phyloP scores from a whole-genome alignment of 768 basidiomycete genomes.

The Hemileccinum rubropunctum region DNA sequence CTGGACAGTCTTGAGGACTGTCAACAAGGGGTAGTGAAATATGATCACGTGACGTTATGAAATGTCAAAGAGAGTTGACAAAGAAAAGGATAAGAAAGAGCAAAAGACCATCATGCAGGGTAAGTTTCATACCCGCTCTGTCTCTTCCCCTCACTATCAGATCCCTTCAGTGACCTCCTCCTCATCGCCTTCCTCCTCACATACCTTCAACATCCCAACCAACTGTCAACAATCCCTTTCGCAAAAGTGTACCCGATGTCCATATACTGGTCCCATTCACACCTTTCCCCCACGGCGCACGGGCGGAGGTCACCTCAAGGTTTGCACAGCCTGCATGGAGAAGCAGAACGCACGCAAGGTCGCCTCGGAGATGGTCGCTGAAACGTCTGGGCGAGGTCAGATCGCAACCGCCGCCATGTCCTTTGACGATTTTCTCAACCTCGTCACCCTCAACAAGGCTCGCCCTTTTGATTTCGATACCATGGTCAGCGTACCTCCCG shows the following conservation, averaged over 20 bases:
- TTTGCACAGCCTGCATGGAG: slow-evolving; percentile 33
- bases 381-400: slow-evolving; percentile 30
- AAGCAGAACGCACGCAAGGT: slow-evolving; percentile 34
- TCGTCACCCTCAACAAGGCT: slow-evolving; percentile 31
- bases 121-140: slow-evolving; percentile 9
- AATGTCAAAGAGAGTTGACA: not conserved
- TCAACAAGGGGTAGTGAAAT: too few species aligned
- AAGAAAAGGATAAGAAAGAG: slow-evolving; percentile 11
- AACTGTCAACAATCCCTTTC: slow-evolving; percentile 12
- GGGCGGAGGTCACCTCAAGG: slow-evolving; percentile 31
- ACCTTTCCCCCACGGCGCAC: slow-evolving; percentile 30
- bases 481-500: slow-evolving; percentile 33
- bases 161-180: slow-evolving; percentile 17
- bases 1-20: too few species aligned
- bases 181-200: slow-evolving; percentile 19
- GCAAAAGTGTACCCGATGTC: slow-evolving; percentile 34
- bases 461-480: slow-evolving; percentile 34
- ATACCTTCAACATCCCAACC: slow-evolving; percentile 21
- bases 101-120: slow-evolving; percentile 21
- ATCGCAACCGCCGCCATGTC: slow-evolving; percentile 36
- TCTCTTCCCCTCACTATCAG: slow-evolving; percentile 1
- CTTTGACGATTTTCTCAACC: slow-evolving; percentile 33
- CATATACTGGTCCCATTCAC: slow-evolving; percentile 28
- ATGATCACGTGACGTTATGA: slow-evolving; percentile 17
- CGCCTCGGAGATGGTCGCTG: slow-evolving; percentile 28